Evolutionary conservation across 495 filamentous ascomycete species (phyloP).

Genomic region (Parathielavia appendiculata): DNA sequence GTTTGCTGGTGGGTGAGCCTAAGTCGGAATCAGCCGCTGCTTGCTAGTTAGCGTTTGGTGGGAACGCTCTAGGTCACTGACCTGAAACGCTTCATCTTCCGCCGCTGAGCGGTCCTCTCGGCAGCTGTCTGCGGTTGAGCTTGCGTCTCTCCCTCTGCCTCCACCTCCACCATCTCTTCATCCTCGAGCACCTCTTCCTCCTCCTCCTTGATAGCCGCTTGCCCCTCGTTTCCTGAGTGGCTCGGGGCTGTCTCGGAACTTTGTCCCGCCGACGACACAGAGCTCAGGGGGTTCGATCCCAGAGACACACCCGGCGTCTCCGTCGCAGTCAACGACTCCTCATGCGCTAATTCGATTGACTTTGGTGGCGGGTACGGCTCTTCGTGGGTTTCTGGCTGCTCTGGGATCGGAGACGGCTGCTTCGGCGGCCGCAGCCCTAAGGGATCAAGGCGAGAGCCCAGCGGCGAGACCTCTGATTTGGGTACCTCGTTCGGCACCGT

Average conservation of each 20-base stretch:
- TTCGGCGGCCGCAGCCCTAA: conserved; percentile 44
- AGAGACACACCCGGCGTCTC: conserved; percentile 40
- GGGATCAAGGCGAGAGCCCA: conserved; percentile 42
- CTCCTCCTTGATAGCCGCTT: conserved; percentile 46
- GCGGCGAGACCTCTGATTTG: conserved; percentile 33
- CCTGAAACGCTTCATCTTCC: conserved; percentile 96
- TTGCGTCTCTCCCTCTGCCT: conserved; percentile 38
- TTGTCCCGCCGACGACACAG: conserved; percentile 38
- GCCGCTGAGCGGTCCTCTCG: conserved; percentile 70
- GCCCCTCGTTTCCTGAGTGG: conserved; percentile 40
- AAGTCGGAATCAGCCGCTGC: conserved; percentile 24
- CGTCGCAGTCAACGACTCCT: conserved; percentile 41
- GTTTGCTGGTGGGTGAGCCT: conserved; percentile 97
- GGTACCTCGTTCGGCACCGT: conserved; percentile 35
- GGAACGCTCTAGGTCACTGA: conserved; percentile 31
- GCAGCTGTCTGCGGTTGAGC: conserved; percentile 58
- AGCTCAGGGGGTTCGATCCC: conserved; percentile 39
- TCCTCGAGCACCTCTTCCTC: conserved; percentile 51
- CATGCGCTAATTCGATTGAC: conserved; percentile 35
- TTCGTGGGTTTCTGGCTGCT: conserved; percentile 36
- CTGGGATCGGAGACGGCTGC: conserved; percentile 36
- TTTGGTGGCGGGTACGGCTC: conserved; percentile 42
- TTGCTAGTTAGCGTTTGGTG: not conserved
- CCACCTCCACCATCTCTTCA: conserved; percentile 47
- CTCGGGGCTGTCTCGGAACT: conserved; percentile 29